Base-by-base conservation (phyloP, 129 eudicot genomes). In the Oenanthe sinensis region DNA sequence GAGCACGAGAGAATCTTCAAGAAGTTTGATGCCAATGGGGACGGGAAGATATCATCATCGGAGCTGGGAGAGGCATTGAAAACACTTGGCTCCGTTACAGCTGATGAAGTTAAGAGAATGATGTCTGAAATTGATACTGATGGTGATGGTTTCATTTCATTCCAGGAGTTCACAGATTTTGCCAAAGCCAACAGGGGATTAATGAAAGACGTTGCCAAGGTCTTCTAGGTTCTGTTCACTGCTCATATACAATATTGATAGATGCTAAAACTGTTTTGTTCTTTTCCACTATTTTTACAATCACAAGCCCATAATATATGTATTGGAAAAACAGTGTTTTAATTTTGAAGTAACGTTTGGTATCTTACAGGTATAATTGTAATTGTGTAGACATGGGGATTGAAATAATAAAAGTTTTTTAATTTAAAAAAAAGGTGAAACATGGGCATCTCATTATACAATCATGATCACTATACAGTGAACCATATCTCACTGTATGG, bases 51-150 rank as follows among this genome's bases (percentile, higher is more conserved):
- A 68, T 96, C 99, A 1, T 60, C 97, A 7, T 5, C 90, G 2
- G 99, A 96, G 89, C 97, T 96, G 28, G 97, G 93, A 24, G 97
- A 92, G 2, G 85, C 97, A 49, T 86, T 96, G 85, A 92, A 90
- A 74, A 42, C 77, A 6, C 93, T 94, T 1, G 98, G 98, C 17
- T 87, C 89, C 1, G 90, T 90, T 11, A 84, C 96, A 0, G 8
- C 84, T 0, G 95, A 95, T 0, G 99, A 95, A 81, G 88, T 90
- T 22, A 78, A 81, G 62, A 82, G 86, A 28, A 86, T 95, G 91
- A 91, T 95, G 99, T 84, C 76, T 22, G 96, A 95, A 83, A 81
- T 95, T 12, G 99, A 95, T 75, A 85, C 94, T 0, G 88, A 95
- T 77, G 92, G 91, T 0, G 96, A 92, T 77, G 99, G 96, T 13